Evolutionary conservation across 208 protist genomes (phyloP).

Genomic region (Herpetomonas samuelpessoai): DNA sequence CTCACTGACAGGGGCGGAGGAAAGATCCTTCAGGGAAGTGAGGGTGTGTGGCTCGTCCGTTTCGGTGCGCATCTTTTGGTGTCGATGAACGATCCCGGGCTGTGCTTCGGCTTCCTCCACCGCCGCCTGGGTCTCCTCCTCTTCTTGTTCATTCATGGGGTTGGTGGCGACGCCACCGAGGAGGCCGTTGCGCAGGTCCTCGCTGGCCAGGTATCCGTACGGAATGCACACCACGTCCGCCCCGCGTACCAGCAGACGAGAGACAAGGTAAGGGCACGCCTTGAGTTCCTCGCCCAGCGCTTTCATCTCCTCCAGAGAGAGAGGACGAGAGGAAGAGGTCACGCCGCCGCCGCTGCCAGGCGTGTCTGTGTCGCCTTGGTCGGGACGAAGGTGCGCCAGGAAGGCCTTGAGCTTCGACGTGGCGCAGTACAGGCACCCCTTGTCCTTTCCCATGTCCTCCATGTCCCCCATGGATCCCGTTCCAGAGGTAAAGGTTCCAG

Average conservation of each 20-base stretch:
- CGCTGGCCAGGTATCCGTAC: conserved; percentile 75
- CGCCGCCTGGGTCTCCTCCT: conserved; percentile 2
- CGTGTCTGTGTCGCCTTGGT: conserved; percentile 20
- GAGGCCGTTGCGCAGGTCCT: conserved; percentile 52
- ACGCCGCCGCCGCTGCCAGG: not conserved
- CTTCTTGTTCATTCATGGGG: conserved; percentile 33
- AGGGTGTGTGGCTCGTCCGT: not conserved
- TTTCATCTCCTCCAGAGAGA: conserved; percentile 54
- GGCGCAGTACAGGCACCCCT: conserved; percentile 39
- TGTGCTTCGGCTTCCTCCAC: not conserved
- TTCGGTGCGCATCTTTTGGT: conserved; percentile 10
- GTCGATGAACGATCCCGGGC: too few species aligned
- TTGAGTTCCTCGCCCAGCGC: conserved; percentile 43
- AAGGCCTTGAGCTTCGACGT: conserved; percentile 23
- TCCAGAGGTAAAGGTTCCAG: not conserved
- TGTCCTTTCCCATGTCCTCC: conserved; percentile 22
- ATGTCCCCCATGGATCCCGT: conserved; percentile 8
- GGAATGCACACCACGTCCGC: conserved; percentile 83
- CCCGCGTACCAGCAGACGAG: conserved; percentile 54
- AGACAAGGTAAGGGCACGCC: conserved; percentile 81
- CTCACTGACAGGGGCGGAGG: too few species aligned
- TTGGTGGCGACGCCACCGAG: conserved; percentile 68
- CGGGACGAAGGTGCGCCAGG: conserved; percentile 13
- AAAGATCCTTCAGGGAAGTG: not conserved
- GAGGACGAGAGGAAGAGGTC: not conserved